Evolutionary conservation across 805 yeast genomes (phyloP).

Genomic region (Teunomyces lycoperdinae): DNA sequence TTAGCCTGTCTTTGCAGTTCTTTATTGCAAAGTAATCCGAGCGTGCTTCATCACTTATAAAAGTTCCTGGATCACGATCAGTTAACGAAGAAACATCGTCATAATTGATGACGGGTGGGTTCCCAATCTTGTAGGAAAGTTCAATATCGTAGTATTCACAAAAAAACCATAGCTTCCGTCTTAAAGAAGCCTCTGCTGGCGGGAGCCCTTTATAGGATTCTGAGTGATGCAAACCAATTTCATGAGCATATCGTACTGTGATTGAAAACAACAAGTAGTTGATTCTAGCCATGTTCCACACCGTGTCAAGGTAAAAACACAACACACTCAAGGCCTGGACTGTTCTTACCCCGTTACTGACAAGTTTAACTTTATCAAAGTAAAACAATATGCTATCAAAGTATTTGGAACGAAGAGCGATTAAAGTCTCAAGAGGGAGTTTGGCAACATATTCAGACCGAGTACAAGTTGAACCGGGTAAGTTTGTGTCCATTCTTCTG

Average conservation of each 20-base stretch:
- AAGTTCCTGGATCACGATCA: slow-evolving; percentile 11
- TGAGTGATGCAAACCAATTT: slow-evolving; percentile 43
- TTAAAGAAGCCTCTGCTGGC: slow-evolving; percentile 8
- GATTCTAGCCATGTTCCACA: slow-evolving; percentile 26
- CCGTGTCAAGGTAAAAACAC: slow-evolving; percentile 34
- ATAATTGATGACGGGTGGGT: slow-evolving; percentile 46
- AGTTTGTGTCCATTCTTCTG: slow-evolving; percentile 8
- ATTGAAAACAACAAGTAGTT: slow-evolving; percentile 41
- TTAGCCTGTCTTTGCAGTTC: background rate
- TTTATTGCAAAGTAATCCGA: background rate
- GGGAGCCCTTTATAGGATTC: background rate
- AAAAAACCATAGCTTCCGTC: slow-evolving; percentile 48
- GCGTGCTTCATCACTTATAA: background rate
- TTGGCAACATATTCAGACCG: background rate
- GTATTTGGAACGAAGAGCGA: background rate
- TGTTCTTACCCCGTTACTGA: slow-evolving; percentile 51
- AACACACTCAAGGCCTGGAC: slow-evolving; percentile 53
- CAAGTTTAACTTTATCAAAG: slow-evolving; percentile 47
- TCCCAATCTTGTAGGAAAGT: slow-evolving; percentile 44
- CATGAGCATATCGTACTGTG: slow-evolving; percentile 53
- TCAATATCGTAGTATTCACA: slow-evolving; percentile 47
- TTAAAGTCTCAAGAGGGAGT: background rate
- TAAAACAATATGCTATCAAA: slow-evolving; percentile 40
- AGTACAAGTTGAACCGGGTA: background rate
- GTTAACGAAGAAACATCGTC: slow-evolving; percentile 33